A percentile compares a stretch with the other conserved stretches of the same genome.
phyloP scores from a whole-genome alignment of 2,329 filamentous ascomycete species.

The Neofusicoccum umdonicola region DNA sequence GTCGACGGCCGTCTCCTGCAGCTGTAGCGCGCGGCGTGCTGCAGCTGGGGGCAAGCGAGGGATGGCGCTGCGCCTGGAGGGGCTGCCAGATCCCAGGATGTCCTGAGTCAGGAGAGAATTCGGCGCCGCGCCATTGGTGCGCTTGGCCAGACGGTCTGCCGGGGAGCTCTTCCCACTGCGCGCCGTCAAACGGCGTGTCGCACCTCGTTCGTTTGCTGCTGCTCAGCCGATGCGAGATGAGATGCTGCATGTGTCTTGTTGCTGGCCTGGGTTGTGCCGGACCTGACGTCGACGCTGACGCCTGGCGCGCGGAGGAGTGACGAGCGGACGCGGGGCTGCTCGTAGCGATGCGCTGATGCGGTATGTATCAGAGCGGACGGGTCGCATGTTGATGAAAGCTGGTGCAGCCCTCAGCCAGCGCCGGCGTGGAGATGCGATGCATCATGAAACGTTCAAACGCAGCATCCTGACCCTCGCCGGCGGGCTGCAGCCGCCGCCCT shows the following conservation, averaged over 20 bases:
- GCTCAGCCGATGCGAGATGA: background rate
- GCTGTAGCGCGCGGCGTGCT: background rate
- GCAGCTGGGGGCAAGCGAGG: background rate
- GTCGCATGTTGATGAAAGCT: conserved; percentile 8
- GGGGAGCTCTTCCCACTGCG: background rate
- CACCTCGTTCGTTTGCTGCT: background rate
- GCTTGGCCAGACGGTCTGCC: background rate
- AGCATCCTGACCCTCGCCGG: too few relatives aligned
- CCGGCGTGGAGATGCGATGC: background rate
- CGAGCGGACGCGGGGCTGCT: background rate
- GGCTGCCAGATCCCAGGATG: background rate
- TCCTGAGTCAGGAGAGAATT: background rate
- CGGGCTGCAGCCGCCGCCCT: too few relatives aligned
- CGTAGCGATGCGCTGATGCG: conserved; percentile 5
- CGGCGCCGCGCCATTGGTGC: background rate
- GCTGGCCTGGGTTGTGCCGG: background rate
- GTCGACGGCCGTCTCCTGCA: background rate
- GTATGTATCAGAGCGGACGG: conserved; percentile 8
- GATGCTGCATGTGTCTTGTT: background rate
- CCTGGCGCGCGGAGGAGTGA: background rate
- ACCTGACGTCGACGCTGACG: background rate
- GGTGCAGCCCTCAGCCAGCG: background rate
- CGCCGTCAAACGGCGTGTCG: background rate
- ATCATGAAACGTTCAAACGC: background rate
- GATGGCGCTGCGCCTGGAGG: background rate